Base-by-base conservation (phyloP, 176 grass and related monocot species). In the Oryza longistaminata region DNA sequence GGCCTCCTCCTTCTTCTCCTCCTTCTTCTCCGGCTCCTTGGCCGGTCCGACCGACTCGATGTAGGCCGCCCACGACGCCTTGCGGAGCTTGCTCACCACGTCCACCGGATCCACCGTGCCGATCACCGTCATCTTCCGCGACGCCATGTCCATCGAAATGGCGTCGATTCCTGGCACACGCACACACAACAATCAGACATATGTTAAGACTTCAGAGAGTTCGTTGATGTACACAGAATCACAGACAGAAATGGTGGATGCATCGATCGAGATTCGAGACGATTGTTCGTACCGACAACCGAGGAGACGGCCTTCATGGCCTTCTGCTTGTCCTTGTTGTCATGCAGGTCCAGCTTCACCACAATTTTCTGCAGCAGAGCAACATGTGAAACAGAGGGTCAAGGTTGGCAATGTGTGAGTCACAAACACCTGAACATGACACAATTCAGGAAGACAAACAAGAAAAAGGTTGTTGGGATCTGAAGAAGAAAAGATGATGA, bases 281-380 rank as follows among this genome's bases (percentile, higher is more conserved):
- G 7, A n/a, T 60, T 2, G 42, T 39, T 44, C 60, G 16, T 87
- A 97, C 94, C 94, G 26, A 79, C 83, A 58, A 97, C 76, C 24
- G 45, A 79, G 73, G 94, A 92, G 86, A 97, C 88, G 62, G 94
- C 88, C 85, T 94, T 97, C 81, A 97, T 85, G 61, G 94, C 92
- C 86, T 94, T 97, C 82, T 92, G 94, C 85, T 94, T 97, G 73
- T 92, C 92, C 81, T 97, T 97, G 90, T 97, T 87, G 80, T 94
- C 94, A 44, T 92, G 90, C 53, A 97, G 26, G 26, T 94, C 88
- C 90, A 97, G 76, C 82, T 77, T 94, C 71, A 97, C 90, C 27
- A 97, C 85, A 3, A 97, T 87, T 90, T 94, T 94, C 94, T 97
- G 88, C 76, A 75, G 31, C 22, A 62, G 22, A 74, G 69, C 24